phyloP scores from a whole-genome alignment of 2,329 filamentous ascomycete species.

The Lomentospora prolificans region DNA sequence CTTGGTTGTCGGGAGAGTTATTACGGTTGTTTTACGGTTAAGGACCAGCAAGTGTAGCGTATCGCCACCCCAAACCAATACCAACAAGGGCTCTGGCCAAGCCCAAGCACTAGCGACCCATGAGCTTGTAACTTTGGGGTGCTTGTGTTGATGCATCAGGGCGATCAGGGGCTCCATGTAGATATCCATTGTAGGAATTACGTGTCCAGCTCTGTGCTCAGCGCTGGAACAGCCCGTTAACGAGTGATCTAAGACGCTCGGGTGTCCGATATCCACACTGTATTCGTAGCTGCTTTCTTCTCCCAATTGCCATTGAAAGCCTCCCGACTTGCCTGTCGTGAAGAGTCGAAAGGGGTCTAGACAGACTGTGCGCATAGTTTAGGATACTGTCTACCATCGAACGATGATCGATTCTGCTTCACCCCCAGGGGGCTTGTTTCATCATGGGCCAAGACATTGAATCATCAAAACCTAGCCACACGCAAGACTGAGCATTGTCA shows the following conservation, averaged over 20 bases:
- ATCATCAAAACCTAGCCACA: neutral
- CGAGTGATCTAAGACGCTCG: neutral
- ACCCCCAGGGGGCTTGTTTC: neutral
- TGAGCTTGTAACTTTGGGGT: neutral
- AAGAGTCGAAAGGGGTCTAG: neutral
- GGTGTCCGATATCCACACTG: too few relatives aligned
- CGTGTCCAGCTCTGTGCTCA: neutral
- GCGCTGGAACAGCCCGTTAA: neutral
- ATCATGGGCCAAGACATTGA: neutral
- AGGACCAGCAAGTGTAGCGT: too few relatives aligned
- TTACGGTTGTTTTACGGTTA: too few relatives aligned
- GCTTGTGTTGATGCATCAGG: neutral
- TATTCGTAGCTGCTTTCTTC: neutral
- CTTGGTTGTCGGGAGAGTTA: neutral
- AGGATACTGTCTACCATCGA: neutral
- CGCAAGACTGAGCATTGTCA: neutral
- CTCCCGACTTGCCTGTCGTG: neutral
- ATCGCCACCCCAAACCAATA: neutral
- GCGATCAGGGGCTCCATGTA: neutral
- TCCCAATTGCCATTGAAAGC: neutral
- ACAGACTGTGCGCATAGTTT: neutral
- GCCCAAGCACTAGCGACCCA: neutral
- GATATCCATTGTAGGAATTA: too few relatives aligned
- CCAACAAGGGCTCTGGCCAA: neutral
- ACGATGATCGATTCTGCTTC: neutral